Conservation (phyloP, 2,329 filamentous ascomycete genomes). For the Penicillium sp. region DNA sequence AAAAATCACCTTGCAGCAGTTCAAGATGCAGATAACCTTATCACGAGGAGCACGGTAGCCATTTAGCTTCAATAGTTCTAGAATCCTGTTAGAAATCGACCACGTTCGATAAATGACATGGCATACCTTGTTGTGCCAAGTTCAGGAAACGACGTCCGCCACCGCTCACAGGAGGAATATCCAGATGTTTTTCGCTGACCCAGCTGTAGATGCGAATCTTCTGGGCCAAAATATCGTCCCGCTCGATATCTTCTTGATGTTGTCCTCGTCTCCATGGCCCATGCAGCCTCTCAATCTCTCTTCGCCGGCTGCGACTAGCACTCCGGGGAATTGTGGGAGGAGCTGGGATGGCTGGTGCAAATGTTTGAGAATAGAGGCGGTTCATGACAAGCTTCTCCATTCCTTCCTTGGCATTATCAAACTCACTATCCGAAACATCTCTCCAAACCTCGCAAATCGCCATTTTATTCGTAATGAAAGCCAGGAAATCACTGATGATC, state of each 20-base stretch:
- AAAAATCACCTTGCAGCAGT: conserved; percentile 99
- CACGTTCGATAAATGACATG: not conserved
- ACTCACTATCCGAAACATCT: conserved; percentile 92
- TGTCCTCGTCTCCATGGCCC: conserved; percentile 87
- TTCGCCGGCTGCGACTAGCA: conserved; percentile 65
- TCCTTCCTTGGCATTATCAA: conserved; percentile 95
- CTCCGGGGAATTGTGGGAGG: conserved; percentile 65
- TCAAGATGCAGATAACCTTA: conserved; percentile 97
- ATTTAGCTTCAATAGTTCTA: conserved; percentile 92
- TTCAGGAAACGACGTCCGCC: conserved; percentile 85
- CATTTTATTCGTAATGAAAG: conserved; percentile 99
- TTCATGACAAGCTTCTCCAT: conserved; percentile 99
- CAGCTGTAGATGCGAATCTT: conserved; percentile 97
- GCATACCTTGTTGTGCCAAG: conserved; percentile 79
- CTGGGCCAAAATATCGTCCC: conserved; percentile 92
- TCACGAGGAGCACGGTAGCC: conserved; percentile 95
- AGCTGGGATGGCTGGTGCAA: conserved; percentile 87
- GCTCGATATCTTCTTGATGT: conserved; percentile 96
- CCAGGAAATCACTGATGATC: conserved; percentile 93
- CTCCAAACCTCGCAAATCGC: conserved; percentile 94
- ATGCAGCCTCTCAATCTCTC: conserved; percentile 66
- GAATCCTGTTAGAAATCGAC: conserved; percentile 22
- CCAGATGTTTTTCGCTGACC: conserved; percentile 89
- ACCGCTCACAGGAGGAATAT: conserved; percentile 81
- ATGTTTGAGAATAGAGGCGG: conserved; percentile 89